Base-by-base conservation (phyloP, 176 grass and related monocot species). In the Guadua angustifolia region DNA sequence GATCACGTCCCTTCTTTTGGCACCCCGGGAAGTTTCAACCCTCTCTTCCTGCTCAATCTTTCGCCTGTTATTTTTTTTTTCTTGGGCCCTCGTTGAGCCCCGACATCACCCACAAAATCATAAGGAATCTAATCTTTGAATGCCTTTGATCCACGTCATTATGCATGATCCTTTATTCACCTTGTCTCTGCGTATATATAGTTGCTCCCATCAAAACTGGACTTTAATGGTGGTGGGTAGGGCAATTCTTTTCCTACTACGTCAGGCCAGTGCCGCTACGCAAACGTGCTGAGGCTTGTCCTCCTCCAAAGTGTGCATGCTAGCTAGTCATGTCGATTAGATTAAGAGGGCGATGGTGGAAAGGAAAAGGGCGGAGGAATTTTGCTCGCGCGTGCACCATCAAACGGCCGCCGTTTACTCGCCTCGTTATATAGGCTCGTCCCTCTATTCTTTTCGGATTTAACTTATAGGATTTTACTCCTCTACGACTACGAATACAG, bases 61-160 rank as follows among this genome's bases (percentile, higher is more conserved):
- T 83, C 12, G 73, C 79, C 29, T 17, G 71, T 53, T 60, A 5
- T 60, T 12, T 25, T 25, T 11, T 8, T n/a, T 45, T 3, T 45
- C 10, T 45, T 45, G 22, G 58, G 58, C 10, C 22, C 58, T 59
- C 6, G 42, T 8, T 9, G 40, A 63, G 35, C 73, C 64, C 35
- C 43, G 12, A 25, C 47, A 59, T 86, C 65, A 47, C 66, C 82
- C 53, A 35, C 65, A 77, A 83, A 66, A 89, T 82, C 83, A 72
- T 71, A 55, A 53, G 88, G 83, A 86, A 86, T 89, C 71, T 86
- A 71, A 82, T 72, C 88, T 66, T 63, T 49, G 71, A 81, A 70
- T 33, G 78, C 65, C 78, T 86, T 86, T 90, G 73, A 82, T 90
- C 83, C 88, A 82, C 66, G 83, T 73, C 79, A 82, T 86, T 82